Evolutionary conservation across 441 rosid species (phyloP), one percentile per base, ranked within the genome.

Genomic region (Syzygium malaccense): DNA sequence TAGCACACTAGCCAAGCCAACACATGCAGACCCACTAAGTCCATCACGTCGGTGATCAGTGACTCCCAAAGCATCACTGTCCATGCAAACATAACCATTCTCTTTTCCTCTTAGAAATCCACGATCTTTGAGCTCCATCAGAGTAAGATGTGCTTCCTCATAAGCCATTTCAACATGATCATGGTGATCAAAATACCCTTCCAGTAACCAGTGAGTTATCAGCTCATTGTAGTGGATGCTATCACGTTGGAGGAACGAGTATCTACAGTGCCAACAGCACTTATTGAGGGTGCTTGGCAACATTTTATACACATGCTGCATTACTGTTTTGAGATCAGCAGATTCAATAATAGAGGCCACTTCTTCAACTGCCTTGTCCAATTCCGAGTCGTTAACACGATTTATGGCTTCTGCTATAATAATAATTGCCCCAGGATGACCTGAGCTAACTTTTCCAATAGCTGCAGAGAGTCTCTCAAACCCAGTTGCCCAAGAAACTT

Each of bases 171-270:
- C 92, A 13, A 93, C 87, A 49, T 85, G 89, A 89, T 92, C 87
- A 37, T 90, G 49, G 58, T 91, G 89, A 87, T 89, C 92, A 83
- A 95, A 92, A 89, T 85, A 92, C 58, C 97, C 96, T 90, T 96
- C 96, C 91, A 95, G 91, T 66, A 94, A 92, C 98, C 95, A 95
- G 55, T 92, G 92, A 54, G 93, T 87, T 87, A 92, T 94, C 93
- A 95, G 88, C 84, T 94, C 94, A 75, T 91, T 91, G 88, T 89
- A 94, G 91, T 95, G 93, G 87, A 93, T 91, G 15, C 91, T 87
- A 55, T 92, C 91, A 91, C 86, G 92, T 5, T 89, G 89, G 86
- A 45, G 37, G 68, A 90, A 91, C 88, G 92, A 91, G 14, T 92
- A 91, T 87, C 89, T 91, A 88, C 94, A 92, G 56, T 95, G 93